Evolutionary conservation across 129 eudicot species (phyloP).

Genomic region (Flaveria sonorensis): DNA sequence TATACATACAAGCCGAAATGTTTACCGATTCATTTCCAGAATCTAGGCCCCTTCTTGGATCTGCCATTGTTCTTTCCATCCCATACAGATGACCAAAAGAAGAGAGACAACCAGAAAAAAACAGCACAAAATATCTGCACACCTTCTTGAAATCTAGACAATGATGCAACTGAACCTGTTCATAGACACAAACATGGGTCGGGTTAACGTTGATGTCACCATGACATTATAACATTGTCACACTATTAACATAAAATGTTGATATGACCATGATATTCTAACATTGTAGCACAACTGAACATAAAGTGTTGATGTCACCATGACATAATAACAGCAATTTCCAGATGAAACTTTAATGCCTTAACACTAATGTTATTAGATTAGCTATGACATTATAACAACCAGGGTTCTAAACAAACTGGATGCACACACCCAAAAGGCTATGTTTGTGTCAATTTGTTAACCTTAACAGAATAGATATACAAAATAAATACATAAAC

Average conservation of each 20-base stretch:
- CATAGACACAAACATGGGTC: not conserved
- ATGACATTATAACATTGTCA: too few species aligned
- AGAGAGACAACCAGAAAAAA: constrained; percentile 88
- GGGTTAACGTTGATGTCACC: too few species aligned
- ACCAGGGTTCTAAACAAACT: not conserved
- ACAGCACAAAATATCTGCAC: constrained; percentile 80
- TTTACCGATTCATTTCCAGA: constrained; percentile 49
- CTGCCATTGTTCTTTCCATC: constrained; percentile 65
- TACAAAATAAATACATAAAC: not conserved
- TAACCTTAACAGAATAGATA: not conserved
- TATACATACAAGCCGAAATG: constrained; percentile 43
- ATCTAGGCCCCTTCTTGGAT: constrained; percentile 62
- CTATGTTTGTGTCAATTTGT: not conserved
- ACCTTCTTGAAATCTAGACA: constrained; percentile 61
- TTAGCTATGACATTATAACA: not conserved
- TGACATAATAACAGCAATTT: not conserved
- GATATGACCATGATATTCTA: too few species aligned
- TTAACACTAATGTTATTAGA: constrained; percentile 1
- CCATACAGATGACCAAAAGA: constrained; percentile 92
- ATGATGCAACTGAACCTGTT: constrained; percentile 53
- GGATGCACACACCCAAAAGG: not conserved
- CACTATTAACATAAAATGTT: too few species aligned
- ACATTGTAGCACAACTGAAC: not conserved
- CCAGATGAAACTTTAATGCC: not conserved
- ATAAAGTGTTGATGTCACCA: not conserved